Base-by-base conservation (phyloP, 306 rosid genomes). In the Potentilla sterilis region DNA sequence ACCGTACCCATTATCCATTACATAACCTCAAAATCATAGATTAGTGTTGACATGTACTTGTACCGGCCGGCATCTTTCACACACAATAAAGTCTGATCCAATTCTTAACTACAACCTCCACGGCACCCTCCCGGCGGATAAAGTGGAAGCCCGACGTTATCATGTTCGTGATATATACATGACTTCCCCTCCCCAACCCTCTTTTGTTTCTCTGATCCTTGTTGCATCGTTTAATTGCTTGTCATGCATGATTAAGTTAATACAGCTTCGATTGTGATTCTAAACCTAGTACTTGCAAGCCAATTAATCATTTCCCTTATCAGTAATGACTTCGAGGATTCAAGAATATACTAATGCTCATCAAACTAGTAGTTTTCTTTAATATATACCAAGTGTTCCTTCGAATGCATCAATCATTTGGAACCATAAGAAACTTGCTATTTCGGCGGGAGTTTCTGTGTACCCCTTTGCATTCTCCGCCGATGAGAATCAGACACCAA, bases 391-490 rank as follows among this genome's bases (percentile, higher is more conserved):
- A n/a, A 2, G 12, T 52, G 15, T 54, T 42, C n/a, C 79, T 11
- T 74, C 2, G 79, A 64, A 52, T 59, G 4, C 63, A 75, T 75
- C 79, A 80, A 47, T n/a, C 47, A 24, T 68, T 55, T 69, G 64
- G 15, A 6, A 21, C 37, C 18, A 13, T 34, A 22, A 12, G 24
- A 52, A 52, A 6, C 22, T 34, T 37, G 63, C 7, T 40, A 44
- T 38, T 22, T 47, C 18, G 75, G 59, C 78, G 78, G 78, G 59
- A 24, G 73, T 54, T 80, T 54, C 84, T 46, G 19, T 52, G 88
- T 28, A 57, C 19, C 35, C 48, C 0, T 52, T 74, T 65, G 82
- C 74, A 70, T 74, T 82, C 79, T 42, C 86, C 84, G 83, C 16
- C 63, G 7, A 41, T 5, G 37, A 54, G 70, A 65, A 24, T 38